phyloP scores from a whole-genome alignment of 768 basidiomycete genomes.

The Saitozyma podzolica region DNA sequence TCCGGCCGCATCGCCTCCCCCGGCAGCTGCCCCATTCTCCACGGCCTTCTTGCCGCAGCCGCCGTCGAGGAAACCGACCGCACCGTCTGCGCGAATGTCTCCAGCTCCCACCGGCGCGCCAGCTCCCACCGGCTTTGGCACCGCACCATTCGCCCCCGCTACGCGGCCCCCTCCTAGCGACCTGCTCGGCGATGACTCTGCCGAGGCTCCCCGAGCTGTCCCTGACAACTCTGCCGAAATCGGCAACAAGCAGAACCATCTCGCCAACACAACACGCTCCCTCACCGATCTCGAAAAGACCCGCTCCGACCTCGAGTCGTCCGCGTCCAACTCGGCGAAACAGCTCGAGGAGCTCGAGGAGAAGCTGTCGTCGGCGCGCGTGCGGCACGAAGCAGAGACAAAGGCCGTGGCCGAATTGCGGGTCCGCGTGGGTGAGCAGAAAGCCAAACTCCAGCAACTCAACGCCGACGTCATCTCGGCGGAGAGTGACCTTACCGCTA shows the following conservation, averaged over 20 bases:
- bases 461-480: slow-evolving; percentile 78
- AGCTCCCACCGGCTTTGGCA: slow-evolving; percentile 30
- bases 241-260: slow-evolving; percentile 80
- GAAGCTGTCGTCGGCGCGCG: slow-evolving; percentile 78
- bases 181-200: slow-evolving; percentile 48
- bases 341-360: slow-evolving; percentile 78
- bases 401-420: slow-evolving; percentile 66
- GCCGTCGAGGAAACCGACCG: slow-evolving; percentile 25
- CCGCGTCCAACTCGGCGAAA: slow-evolving; percentile 66
- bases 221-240: slow-evolving; percentile 76
- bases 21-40: not conserved
- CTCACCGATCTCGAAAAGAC: slow-evolving; percentile 68
- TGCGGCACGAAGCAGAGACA: slow-evolving; percentile 81
- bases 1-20: slow-evolving; percentile 5
- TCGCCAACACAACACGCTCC: slow-evolving; percentile 74
- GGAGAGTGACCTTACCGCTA: slow-evolving; percentile 86
- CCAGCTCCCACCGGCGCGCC: slow-evolving; percentile 16
- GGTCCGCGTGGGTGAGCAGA: slow-evolving; percentile 68
- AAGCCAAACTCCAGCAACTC: slow-evolving; percentile 68
- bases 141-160: slow-evolving; percentile 31
- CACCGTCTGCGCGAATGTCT: not conserved
- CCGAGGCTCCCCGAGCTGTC: slow-evolving; percentile 19
- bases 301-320: slow-evolving; percentile 65
- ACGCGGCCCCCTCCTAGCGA: slow-evolving; percentile 14
- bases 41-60: slow-evolving; percentile 28